Evolutionary conservation across 805 yeast genomes (phyloP).

Genomic region (Metschnikowia koreensis): DNA sequence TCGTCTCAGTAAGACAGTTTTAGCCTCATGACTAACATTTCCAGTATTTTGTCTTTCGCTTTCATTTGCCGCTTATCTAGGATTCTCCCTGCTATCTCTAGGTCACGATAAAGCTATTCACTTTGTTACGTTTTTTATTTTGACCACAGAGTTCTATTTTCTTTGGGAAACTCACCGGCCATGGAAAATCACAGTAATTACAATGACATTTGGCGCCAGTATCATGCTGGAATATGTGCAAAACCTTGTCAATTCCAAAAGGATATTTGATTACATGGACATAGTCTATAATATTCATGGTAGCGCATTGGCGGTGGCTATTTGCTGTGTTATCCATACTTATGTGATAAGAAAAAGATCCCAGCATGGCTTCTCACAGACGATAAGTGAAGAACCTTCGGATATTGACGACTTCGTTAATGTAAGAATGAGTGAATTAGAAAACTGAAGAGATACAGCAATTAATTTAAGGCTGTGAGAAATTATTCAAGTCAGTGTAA

Average conservation of each 20-base stretch:
- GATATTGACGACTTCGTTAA: constrained; percentile 22
- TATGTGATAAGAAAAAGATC: constrained; percentile 1
- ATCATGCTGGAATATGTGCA: constrained; percentile 54
- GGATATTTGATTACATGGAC: constrained; percentile 51
- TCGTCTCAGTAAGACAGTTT: background rate
- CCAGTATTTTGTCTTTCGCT: constrained; percentile 29
- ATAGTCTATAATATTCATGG: constrained; percentile 39
- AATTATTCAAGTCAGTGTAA: too few species aligned
- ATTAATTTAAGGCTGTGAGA: background rate
- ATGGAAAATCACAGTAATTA: constrained; percentile 27
- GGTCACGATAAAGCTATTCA: constrained; percentile 53
- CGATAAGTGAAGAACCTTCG: background rate
- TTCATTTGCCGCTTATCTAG: constrained; percentile 42
- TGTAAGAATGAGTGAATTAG: constrained; percentile 21
- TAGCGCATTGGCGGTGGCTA: constrained; percentile 26
- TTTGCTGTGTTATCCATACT: constrained; percentile 9
- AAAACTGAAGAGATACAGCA: background rate
- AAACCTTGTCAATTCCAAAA: constrained; percentile 40
- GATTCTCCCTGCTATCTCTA: constrained; percentile 48
- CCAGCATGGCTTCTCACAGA: background rate
- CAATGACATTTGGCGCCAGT: constrained; percentile 49
- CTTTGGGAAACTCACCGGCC: constrained; percentile 34
- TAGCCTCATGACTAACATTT: constrained; percentile 6
- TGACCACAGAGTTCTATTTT: constrained; percentile 50
- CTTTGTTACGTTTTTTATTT: constrained; percentile 43